Conservation (phyloP, 805 yeast genomes). For the Wickerhamomyces chaumierensis region DNA sequence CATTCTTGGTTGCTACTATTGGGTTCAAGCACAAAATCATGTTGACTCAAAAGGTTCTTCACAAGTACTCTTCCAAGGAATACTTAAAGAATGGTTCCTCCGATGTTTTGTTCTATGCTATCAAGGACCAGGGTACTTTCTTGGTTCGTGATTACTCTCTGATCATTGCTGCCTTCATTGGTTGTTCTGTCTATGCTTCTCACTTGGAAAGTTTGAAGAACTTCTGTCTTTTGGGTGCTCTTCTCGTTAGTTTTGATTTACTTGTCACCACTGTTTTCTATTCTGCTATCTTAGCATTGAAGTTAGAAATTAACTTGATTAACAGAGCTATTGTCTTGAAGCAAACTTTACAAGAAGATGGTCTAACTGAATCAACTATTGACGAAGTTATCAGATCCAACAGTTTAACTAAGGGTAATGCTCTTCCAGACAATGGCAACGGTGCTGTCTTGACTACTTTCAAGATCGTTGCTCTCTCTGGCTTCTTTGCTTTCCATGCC, state of each 20-base stretch:
- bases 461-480: conserved; percentile 48
- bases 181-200: conserved; percentile 53
- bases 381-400: conserved; percentile 40
- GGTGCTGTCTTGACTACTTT: conserved; percentile 37
- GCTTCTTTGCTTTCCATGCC: conserved; percentile 51
- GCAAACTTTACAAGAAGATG: conserved; percentile 85
- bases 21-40: conserved; percentile 83
- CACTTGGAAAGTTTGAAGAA: conserved; percentile 65
- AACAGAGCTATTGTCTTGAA: conserved; percentile 71
- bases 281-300: conserved; percentile 73
- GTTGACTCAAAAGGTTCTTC: conserved; percentile 49
- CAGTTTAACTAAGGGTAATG: conserved; percentile 14
- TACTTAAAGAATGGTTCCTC: conserved; percentile 23
- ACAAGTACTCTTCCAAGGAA: conserved; percentile 17
- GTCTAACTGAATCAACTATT: conserved; percentile 67
- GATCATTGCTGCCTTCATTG: conserved; percentile 57
- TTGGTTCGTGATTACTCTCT: conserved; percentile 63
- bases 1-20: conserved; percentile 82
- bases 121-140: conserved; percentile 25
- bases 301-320: conserved; percentile 79
- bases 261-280: conserved; percentile 69
- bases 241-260: conserved; percentile 62
- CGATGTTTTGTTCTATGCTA: conserved; percentile 23
- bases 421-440: conserved; percentile 22
- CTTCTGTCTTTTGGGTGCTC: conserved; percentile 66